Evolutionary conservation across 2,329 filamentous ascomycete species (phyloP), one percentile per base, ranked within the genome.

Genomic region (Botrytis sinoallii): DNA sequence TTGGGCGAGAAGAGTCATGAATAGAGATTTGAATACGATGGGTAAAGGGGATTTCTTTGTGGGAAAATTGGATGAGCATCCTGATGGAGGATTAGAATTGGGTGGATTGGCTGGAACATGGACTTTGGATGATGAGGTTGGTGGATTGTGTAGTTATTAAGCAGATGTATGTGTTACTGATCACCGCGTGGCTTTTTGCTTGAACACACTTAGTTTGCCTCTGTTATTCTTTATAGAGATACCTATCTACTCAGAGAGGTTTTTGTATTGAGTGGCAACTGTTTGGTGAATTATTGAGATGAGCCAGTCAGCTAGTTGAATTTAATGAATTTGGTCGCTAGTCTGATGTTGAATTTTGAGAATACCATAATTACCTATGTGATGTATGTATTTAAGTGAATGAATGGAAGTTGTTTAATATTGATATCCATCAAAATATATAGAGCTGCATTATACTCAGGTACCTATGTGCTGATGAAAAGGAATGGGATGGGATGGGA

Each of bases 91-190:
- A 70, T 74, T 87, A 1, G 84, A 86, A 74, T 83, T 90, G 35
- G 84, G 84, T 72, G 95, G 95, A 0, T 84, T 98, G 70, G 94
- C 94, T 9, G 93, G 93, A 3, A 91, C 90, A 0, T 98, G 95
- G 95, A 92, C 90, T n/a, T 91, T 96, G 80, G 93, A 97, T 79
- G 93, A 97, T 74, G 88, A 89, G 75, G 90, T 90, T 70, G 94
- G 89, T 8, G 89, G 89, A 1, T 70, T 82, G 38, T 82, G 81
- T 73, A 78, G 80, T 71, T 81, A 82, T 71, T 82, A 75, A 75
- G 35, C 9, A 64, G 65, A 57, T 18, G 25, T 14, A n/a, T 38
- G 46, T 55, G 32, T 25, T 67, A 40, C 44, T 40, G 55, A 25
- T n/a, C 25, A 52, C 22, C 20, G 22, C 12, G 16, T 18, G 25